Evolutionary conservation across 176 grass and related monocot species (phyloP), one percentile per base, ranked within the genome.

Genomic region (Aegilops speltoides): DNA sequence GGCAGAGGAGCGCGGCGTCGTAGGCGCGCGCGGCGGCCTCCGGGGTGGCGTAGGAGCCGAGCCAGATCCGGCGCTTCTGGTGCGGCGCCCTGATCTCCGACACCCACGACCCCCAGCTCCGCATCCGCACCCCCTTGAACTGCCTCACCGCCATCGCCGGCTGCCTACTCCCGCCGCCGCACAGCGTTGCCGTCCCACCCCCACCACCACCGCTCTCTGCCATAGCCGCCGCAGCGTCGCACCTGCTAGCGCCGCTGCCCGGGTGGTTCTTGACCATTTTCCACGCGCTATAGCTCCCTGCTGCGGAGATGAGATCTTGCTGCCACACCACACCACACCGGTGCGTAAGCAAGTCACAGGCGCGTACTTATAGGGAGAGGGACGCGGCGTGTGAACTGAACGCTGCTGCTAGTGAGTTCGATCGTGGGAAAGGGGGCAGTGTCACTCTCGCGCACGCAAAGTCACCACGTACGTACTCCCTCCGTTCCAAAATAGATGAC

Each of bases 31-130:
- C 96, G 3, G 96, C 96, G 14, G 93, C 95, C 85, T 98, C 95
- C 0, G 95, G 82, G 0, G 93, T 98, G 25, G 95, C 87, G 87
- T 98, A 98, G 37, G 95, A 98, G 3, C 95, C 95, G 10, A 98
- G 95, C 95, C 95, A 98, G 56, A 98, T 98, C 77, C 96, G 84
- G 17, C 89, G 92, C 89, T 98, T 98, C 87, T 95, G 93, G 73
- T 90, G 87, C 62, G 96, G 96, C 54, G 93, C 93, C 80, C 96
- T 92, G 81, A 98, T 95, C 89, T 98, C 96, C 1, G 96, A 98
- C 54, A 98, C 96, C 96, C 96, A 98, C 34, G 96, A 95, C 8
- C 96, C 96, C 96, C 96, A 98, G 83, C 89, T 98, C 72, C 96
- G 90, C 93, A 95, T 95, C 78, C 93, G 79, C 61, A 98, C 96